Evolutionary conservation across 106 monocot genomes (phyloP).

Genomic region (Dendrobium huoshanense): DNA sequence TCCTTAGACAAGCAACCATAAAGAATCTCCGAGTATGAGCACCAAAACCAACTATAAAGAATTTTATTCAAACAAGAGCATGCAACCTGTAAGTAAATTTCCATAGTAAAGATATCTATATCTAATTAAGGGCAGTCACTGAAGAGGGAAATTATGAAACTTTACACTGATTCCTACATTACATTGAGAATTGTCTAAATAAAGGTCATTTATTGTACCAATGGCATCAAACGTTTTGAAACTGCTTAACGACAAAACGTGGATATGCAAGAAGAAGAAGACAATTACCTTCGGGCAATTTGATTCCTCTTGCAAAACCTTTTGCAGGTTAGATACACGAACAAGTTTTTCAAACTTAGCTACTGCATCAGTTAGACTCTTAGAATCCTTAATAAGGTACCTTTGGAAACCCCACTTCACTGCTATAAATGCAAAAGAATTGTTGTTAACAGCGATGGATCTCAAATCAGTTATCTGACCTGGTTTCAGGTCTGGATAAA

Average conservation of each 20-base stretch:
- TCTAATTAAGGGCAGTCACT: not conserved
- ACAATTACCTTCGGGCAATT: conserved; percentile 78
- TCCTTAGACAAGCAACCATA: too few relatives aligned
- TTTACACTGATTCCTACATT: not conserved
- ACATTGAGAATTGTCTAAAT: not conserved
- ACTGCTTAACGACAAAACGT: not conserved
- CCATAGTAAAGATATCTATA: not conserved
- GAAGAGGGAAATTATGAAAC: not conserved
- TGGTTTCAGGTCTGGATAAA: conserved; percentile 84
- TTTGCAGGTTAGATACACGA: conserved; percentile 18
- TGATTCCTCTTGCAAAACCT: conserved; percentile 60
- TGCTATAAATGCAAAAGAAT: conserved; percentile 70
- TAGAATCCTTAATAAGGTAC: conserved; percentile 66
- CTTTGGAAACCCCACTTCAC: conserved; percentile 44
- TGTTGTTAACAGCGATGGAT: conserved; percentile 63
- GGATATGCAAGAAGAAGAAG: not conserved
- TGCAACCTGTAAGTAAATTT: not conserved
- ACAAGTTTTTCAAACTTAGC: conserved; percentile 57
- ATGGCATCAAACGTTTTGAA: not conserved
- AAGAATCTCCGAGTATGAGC: not conserved
- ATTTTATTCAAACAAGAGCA: not conserved
- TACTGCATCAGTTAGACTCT: conserved; percentile 46
- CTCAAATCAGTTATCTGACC: conserved; percentile 87
- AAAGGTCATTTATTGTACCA: not conserved
- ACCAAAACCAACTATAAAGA: not conserved